A percentile compares a stretch with the other conserved stretches of the same genome.
Conservation (phyloP, 306 rosid genomes). For the Bauhinia variegata region DNA sequence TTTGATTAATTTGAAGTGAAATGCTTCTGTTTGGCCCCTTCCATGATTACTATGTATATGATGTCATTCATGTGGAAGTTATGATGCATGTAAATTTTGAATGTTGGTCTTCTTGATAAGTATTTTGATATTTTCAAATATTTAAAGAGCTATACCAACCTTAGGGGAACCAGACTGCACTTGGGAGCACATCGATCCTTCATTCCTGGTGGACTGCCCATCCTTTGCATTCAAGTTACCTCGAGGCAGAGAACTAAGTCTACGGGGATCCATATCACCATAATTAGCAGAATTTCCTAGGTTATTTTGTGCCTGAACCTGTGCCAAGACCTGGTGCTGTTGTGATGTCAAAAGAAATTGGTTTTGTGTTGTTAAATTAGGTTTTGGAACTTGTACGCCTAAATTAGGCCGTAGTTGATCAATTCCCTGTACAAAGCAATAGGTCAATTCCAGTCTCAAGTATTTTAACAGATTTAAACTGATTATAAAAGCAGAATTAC, state of each 20-base stretch:
- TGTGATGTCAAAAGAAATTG: slow-evolving; percentile 77
- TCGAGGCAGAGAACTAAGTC: slow-evolving; percentile 75
- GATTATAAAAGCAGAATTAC: not conserved
- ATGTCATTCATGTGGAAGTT: not conserved
- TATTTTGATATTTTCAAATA: slow-evolving; percentile 10
- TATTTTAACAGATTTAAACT: slow-evolving; percentile 24
- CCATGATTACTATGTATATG: not conserved
- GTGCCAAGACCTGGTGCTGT: slow-evolving; percentile 78
- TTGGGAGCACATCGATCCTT: slow-evolving; percentile 81
- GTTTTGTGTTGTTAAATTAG: slow-evolving; percentile 60
- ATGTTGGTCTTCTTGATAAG: slow-evolving; percentile 6
- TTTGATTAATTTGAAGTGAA: not conserved
- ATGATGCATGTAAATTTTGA: slow-evolving; percentile 13
- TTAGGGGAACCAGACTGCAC: slow-evolving; percentile 77
- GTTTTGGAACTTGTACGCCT: slow-evolving; percentile 82
- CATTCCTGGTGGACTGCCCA: slow-evolving; percentile 64
- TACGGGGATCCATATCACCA: slow-evolving; percentile 82
- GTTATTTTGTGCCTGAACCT: slow-evolving; percentile 72
- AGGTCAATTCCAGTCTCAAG: slow-evolving; percentile 33
- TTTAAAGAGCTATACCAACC: slow-evolving; percentile 50
- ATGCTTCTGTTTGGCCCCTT: not conserved
- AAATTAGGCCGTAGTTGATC: slow-evolving; percentile 81
- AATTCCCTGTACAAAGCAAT: slow-evolving; percentile 61
- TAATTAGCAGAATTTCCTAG: slow-evolving; percentile 59
- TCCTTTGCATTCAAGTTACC: slow-evolving; percentile 73